Percentiles rank a stretch among this genome's conserved stretches.
These are phyloP conservation scores for Zopfochytrium polystomum DNA, from an alignment of 371 early-diverging fungal species.

Conservation along the genomic window DNA sequence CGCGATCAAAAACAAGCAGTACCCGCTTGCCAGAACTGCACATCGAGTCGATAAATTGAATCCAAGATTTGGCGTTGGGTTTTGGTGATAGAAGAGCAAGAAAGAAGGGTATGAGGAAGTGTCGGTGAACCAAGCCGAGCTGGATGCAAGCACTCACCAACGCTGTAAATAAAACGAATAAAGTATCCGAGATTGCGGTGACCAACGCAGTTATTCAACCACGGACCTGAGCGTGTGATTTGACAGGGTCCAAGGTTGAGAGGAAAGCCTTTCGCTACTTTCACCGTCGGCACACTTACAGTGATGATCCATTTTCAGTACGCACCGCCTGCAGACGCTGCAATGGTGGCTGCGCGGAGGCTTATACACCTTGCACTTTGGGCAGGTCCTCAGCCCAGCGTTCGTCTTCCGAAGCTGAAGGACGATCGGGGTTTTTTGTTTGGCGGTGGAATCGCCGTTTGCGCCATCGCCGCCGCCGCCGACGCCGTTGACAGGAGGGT, in stretches of 20 bases:
- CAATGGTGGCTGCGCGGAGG: conserved; percentile 93
- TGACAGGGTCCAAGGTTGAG: too few species aligned
- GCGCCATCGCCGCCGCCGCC: not conserved
- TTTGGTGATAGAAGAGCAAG: not conserved
- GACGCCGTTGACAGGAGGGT: conserved; percentile 13
- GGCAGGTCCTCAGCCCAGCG: conserved; percentile 45
- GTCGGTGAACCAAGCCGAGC: too few species aligned
- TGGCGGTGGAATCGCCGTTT: not conserved
- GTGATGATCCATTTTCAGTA: conserved; percentile 80
- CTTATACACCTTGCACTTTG: conserved; percentile 68
- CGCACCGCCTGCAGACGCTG: conserved; percentile 78
- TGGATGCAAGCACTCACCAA: conserved; percentile 22
- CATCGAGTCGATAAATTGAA: too few species aligned
- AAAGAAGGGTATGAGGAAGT: too few species aligned
- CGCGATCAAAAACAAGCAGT: conserved; percentile 36
- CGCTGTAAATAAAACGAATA: conserved; percentile 76
- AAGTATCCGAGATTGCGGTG: conserved; percentile 85
- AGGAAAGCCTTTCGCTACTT: not conserved
- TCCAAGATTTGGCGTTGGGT: not conserved
- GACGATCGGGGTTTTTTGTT: conserved; percentile 36
- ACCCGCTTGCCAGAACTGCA: conserved; percentile 27
- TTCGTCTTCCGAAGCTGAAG: conserved; percentile 61
- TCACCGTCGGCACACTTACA: conserved; percentile 50
- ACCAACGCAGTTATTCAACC: conserved; percentile 97
- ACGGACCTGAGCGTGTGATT: conserved; percentile 61